These are phyloP conservation scores for Leptographium radiaticola DNA, from an alignment of 2,329 filamentous ascomycete genomes.

Conservation along the genomic window DNA sequence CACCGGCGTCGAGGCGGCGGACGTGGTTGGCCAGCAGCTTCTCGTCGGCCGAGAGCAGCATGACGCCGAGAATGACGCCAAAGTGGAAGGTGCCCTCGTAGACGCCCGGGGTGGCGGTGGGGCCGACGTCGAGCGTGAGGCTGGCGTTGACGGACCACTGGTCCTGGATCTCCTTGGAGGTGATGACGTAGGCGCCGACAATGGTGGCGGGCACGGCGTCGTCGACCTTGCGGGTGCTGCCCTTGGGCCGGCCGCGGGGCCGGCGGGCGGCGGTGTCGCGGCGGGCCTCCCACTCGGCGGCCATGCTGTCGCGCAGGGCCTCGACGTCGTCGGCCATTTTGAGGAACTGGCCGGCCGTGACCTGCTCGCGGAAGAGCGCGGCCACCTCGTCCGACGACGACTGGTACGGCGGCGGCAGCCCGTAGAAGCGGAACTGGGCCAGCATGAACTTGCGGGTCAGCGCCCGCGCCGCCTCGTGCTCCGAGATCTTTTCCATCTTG, in stretches of 20 bases:
- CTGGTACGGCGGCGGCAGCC: constrained; percentile 12
- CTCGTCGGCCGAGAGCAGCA: constrained; percentile 16
- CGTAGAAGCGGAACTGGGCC: constrained; percentile 14
- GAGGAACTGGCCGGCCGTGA: constrained; percentile 9
- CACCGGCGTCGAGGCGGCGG: constrained; percentile 11
- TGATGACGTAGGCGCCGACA: constrained; percentile 16
- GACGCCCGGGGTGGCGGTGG: constrained; percentile 14
- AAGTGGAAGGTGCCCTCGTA: constrained; percentile 19
- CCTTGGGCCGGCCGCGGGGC: constrained; percentile 12
- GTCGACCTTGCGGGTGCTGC: constrained; percentile 11
- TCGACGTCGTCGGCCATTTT: constrained; percentile 12
- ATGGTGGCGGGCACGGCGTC: constrained; percentile 10
- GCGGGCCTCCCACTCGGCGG: constrained; percentile 11
- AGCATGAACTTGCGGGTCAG: constrained; percentile 12
- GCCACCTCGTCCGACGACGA: constrained; percentile 12
- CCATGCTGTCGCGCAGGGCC: constrained; percentile 11
- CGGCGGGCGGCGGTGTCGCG: constrained; percentile 8
- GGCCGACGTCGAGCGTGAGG: constrained; percentile 15
- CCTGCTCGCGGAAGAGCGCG: constrained; percentile 10
- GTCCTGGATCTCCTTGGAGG: constrained; percentile 14
- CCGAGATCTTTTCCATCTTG: constrained; percentile 14
- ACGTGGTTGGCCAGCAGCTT: constrained; percentile 14
- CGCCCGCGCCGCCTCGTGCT: constrained; percentile 9
- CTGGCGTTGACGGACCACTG: constrained; percentile 15
- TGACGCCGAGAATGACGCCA: constrained; percentile 17